Percentiles rank a stretch among this genome's conserved stretches.
These are phyloP conservation scores for Ephemerocybe angulata DNA, from an alignment of 768 basidiomycete species.

Conservation along the genomic window DNA sequence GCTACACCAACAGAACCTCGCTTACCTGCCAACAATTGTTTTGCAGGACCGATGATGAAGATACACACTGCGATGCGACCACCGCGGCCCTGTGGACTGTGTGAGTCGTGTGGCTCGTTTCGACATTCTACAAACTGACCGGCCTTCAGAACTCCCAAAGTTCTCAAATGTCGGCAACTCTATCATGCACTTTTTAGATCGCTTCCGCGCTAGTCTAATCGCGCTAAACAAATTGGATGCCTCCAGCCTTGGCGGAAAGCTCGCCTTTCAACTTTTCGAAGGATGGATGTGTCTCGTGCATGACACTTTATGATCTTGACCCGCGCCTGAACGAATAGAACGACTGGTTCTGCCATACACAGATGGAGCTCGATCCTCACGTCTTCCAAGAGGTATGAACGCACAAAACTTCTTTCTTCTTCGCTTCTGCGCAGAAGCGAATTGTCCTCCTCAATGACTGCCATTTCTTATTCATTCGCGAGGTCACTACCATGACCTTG, in stretches of 20 bases:
- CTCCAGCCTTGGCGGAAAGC: constrained; percentile 73
- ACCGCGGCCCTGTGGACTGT: no score
- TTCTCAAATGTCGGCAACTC: constrained; percentile 78
- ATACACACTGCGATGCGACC: no score
- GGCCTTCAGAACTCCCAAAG: no score
- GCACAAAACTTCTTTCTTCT: constrained; percentile 86
- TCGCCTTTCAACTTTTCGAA: constrained; percentile 85
- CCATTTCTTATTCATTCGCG: constrained; percentile 77
- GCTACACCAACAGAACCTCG: no score
- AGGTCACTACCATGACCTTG: constrained; percentile 72
- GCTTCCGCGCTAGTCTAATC: constrained; percentile 74
- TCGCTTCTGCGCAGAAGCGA: constrained; percentile 73
- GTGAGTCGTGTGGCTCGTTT: no score
- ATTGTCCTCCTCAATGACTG: constrained; percentile 79
- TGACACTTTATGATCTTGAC: constrained; percentile 77
- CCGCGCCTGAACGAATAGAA: constrained; percentile 56
- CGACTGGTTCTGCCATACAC: constrained; percentile 76
- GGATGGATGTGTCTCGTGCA: constrained; percentile 78
- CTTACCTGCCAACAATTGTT: no score
- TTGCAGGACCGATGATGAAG: no score
- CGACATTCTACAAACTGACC: no score
- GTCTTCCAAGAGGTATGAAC: constrained; percentile 98
- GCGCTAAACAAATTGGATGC: constrained; percentile 79
- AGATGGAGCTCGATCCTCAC: constrained; percentile 82
- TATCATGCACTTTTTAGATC: constrained; percentile 87